A percentile compares a stretch with the other conserved stretches of the same genome.
Conservation (phyloP, 2,329 filamentous ascomycete species). For the Beauveria sp. region DNA sequence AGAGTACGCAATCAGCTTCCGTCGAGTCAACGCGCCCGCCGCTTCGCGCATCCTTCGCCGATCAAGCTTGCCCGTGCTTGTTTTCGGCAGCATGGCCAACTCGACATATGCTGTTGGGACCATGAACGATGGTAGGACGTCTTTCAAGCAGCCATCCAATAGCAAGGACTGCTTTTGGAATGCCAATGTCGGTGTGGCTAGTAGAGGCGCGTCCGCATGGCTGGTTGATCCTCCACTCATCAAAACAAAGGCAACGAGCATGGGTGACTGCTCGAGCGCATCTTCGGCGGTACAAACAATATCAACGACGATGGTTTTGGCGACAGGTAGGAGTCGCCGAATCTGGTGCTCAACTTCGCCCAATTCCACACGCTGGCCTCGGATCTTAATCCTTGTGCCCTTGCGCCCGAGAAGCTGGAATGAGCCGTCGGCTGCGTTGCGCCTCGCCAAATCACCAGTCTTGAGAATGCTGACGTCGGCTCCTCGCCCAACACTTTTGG, state of each 20-base stretch:
- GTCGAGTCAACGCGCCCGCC: background rate
- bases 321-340: background rate
- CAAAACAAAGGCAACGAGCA: background rate
- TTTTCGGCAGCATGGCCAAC: background rate
- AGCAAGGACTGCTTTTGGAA: background rate
- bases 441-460: background rate
- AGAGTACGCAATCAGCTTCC: background rate
- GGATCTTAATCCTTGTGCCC: background rate
- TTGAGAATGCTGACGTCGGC: background rate
- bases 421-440: background rate
- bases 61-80: slow-evolving; percentile 2
- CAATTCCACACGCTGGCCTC: slow-evolving; percentile 1
- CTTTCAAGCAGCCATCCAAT: background rate
- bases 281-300: background rate
- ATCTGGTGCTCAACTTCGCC: slow-evolving; percentile 1
- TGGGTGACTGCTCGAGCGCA: background rate
- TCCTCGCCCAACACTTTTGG: background rate
- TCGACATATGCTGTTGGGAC: background rate
- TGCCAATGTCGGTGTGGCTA: background rate
- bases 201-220: background rate
- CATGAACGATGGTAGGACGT: background rate
- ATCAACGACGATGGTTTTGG: background rate
- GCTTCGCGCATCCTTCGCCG: background rate
- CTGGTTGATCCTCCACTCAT: background rate
- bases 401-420: slow-evolving; percentile 4